Evolutionary conservation across 164 flowering plant species (phyloP), one percentile per base, ranked within the genome.

Genomic region (Dillenia turbinata): DNA sequence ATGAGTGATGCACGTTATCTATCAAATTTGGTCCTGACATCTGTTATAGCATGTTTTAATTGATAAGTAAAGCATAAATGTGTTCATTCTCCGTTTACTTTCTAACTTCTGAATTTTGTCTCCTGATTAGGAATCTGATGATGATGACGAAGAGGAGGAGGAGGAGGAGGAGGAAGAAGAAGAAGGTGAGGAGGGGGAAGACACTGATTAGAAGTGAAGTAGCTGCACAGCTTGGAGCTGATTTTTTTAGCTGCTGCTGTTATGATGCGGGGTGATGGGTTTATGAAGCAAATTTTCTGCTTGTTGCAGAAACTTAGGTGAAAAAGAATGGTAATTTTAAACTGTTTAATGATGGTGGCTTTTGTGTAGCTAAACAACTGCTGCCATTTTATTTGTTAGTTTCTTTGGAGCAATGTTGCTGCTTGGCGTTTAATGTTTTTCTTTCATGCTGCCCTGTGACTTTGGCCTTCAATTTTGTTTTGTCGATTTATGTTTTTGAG

Each of bases 141-240:
- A 14, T 15, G 73, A 59, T 63, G 67, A 49, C 9, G 53, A 33
- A 2, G 75, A 63, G 11, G 68, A 62, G 14, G 69, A 55, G 11
- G 60, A 67, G 22, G 64, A 61, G 24, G 71, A 68, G 7, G 33
- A 59, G 16, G 61, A 64, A 9, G 68, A 55, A 7, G 76, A 69
- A 4, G 67, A 71, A 8, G 75, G 66, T 0, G 77, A 62, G 0
- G 73, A 70, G n/a, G 74, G 55, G 11, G 72, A 68, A 0, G 76
- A 71, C 6, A 60, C 16, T 12, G 56, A 60, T 9, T 68, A 71
- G 7, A 69, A 67, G 62, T 70, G 72, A 49, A 74, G 67, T 61
- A 57, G 33, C 59, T 75, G 63, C 57, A 8, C 52, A 15, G 11
- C 47, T 43, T 19, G 11, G 16, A 5, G 45, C 55, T 10, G n/a